Evolutionary conservation across 2,329 filamentous ascomycete genomes (phyloP).

Genomic region (Myotisia sp.): DNA sequence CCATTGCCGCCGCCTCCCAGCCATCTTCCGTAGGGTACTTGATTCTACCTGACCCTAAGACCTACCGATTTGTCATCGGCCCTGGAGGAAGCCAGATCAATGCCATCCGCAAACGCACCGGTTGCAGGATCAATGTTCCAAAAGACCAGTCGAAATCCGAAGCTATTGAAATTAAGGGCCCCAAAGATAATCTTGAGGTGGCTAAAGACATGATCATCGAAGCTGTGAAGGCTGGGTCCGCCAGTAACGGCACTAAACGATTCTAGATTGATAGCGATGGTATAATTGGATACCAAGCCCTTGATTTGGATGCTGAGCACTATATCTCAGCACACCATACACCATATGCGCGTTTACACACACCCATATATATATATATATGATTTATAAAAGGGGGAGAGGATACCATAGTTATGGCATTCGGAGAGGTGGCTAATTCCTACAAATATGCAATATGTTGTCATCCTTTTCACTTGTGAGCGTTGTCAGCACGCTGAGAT

Average conservation of each 20-base stretch:
- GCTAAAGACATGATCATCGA: slow-evolving; percentile 81
- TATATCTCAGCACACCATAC: too few relatives aligned
- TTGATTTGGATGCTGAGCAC: too few relatives aligned
- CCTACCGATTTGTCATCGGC: slow-evolving; percentile 83
- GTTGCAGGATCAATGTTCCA: slow-evolving; percentile 87
- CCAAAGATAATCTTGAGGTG: slow-evolving; percentile 64
- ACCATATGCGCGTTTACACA: too few relatives aligned
- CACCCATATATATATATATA: too few relatives aligned
- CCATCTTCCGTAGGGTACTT: slow-evolving; percentile 63
- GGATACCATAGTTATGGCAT: too few relatives aligned
- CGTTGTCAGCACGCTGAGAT: too few relatives aligned
- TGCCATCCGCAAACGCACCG: slow-evolving; percentile 77
- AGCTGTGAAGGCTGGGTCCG: slow-evolving; percentile 45
- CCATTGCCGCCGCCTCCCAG: slow-evolving; percentile 46
- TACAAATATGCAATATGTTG: too few relatives aligned
- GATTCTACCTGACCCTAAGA: slow-evolving; percentile 73
- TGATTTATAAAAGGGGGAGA: too few relatives aligned
- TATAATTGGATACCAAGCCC: too few relatives aligned
- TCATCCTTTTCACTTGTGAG: too few relatives aligned
- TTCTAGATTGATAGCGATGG: too few relatives aligned
- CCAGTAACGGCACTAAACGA: slow-evolving; percentile 9
- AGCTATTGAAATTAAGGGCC: slow-evolving; percentile 79
- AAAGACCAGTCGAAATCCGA: slow-evolving; percentile 60
- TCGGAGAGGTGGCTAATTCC: too few relatives aligned
- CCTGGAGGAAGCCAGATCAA: slow-evolving; percentile 84